A percentile compares a stretch with the other conserved stretches of the same genome.
Evolutionary conservation across 2,329 filamentous ascomycete genomes (phyloP).

Genomic region (Claviceps pazoutovae): DNA sequence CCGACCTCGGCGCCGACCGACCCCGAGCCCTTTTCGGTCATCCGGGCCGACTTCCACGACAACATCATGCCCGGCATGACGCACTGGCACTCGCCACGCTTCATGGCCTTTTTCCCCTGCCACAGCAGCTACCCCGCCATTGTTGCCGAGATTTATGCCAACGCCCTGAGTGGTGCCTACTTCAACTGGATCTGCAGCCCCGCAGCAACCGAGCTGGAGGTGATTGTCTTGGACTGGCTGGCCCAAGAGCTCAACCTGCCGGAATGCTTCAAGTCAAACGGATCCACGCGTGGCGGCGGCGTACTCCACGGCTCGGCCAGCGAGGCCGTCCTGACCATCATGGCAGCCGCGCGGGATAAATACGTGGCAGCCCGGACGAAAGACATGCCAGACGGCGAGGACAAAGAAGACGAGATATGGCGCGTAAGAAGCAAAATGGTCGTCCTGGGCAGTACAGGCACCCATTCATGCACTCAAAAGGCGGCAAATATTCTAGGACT

Average conservation of each 20-base stretch:
- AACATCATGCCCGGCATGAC: constrained; percentile 88
- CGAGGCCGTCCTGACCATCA: constrained; percentile 73
- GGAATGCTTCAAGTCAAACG: constrained; percentile 14
- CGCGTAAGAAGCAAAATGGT: constrained; percentile 46
- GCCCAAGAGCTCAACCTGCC: constrained; percentile 48
- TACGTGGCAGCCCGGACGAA: constrained; percentile 50
- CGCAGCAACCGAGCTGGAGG: constrained; percentile 85
- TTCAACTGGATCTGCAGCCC: constrained; percentile 98
- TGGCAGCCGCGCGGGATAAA: constrained; percentile 76
- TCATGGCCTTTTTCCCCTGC: constrained; percentile 91
- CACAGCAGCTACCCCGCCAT: constrained; percentile 71
- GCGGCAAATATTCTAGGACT: constrained; percentile 76
- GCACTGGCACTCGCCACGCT: constrained; percentile 89
- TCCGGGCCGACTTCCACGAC: constrained; percentile 68
- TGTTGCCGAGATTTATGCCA: constrained; percentile 82
- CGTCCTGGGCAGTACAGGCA: constrained; percentile 63
- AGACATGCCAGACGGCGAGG: constrained; percentile 35
- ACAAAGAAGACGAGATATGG: constrained; percentile 57
- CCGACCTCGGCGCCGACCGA: constrained; percentile 50
- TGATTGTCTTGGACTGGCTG: constrained; percentile 84
- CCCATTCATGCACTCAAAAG: constrained; percentile 78
- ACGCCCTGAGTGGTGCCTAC: constrained; percentile 75
- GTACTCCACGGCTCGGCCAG: constrained; percentile 90
- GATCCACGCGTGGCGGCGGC: constrained; percentile 60
- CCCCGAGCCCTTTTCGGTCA: constrained; percentile 62